These are phyloP conservation scores for Alisma plantagoaquatica DNA, from an alignment of 106 monocot genomes.

Conservation along the genomic window DNA sequence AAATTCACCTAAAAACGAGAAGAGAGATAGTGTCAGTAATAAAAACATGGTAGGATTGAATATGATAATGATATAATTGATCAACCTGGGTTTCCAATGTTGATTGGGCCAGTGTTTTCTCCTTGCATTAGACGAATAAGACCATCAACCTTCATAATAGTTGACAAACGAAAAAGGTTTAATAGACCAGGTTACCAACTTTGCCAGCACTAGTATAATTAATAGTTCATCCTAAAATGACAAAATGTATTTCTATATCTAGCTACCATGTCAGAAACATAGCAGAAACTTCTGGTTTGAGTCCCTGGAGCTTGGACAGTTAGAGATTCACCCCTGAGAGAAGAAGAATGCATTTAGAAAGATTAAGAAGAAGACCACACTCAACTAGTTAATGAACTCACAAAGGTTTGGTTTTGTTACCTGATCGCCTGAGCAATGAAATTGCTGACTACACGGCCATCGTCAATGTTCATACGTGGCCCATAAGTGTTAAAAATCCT, in stretches of 20 bases:
- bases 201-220: too few species aligned
- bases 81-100: conserved; percentile 76
- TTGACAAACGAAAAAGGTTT: neutral
- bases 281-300: conserved; percentile 97
- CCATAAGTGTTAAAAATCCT: conserved; percentile 98
- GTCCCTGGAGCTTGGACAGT: conserved; percentile 94
- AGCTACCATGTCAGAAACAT: conserved; percentile 90
- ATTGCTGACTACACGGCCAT: conserved; percentile 97
- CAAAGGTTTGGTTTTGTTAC: too few species aligned
- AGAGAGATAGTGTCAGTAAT: neutral
- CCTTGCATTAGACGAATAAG: conserved; percentile 92
- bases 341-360: neutral
- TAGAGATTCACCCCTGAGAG: conserved; percentile 57
- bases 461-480: conserved; percentile 98
- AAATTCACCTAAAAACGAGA: conserved; percentile 68
- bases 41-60: neutral
- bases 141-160: conserved; percentile 38
- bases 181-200: too few species aligned
- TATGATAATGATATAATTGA: neutral
- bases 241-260: too few species aligned
- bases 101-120: conserved; percentile 84
- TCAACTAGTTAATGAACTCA: too few species aligned
- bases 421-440: conserved; percentile 96
- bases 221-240: too few species aligned
- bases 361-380: neutral